Evolutionary conservation across 345 rosid species (phyloP), one percentile per base, ranked within the genome.

Genomic region (Dipteronia sinensis): DNA sequence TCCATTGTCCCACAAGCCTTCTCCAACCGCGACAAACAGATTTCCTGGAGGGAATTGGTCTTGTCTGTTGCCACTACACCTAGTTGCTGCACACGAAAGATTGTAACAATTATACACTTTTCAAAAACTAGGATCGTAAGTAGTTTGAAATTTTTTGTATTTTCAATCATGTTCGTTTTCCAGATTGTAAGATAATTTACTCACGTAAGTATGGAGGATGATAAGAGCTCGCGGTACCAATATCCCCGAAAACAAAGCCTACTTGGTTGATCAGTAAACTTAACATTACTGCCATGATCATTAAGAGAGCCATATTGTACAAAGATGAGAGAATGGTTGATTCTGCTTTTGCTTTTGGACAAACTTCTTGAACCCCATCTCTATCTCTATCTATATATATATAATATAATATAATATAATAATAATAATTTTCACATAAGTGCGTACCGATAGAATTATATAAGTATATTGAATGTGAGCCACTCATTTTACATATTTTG

Each of bases 1-100:
- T 1, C 83, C 79, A 0, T 81, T 83, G 49, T 83, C 86, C 86
- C 88, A 83, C 72, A 83, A 34, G 0, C 77, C 86, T 63, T 86
- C 82, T 12, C 85, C 78, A 23, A 79, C 83, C 0, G 85, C 79
- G 1, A 77, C 64, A 25, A 84, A 81, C 62, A 76, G 22, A 25
- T 77, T 77, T 6, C 85, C 82, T 1, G 72, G 76, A 1, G 82
- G 84, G 56, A 81, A 78, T 53, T 81, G 84, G 7, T 84, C 87
- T 76, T 76, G 76, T 7, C 76, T 44, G 72, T 78, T 58, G 13
- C 87, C 84, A 46, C 69, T 23, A 20, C 84, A 81, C 59, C 72
- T 20, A 8, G 84, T 84, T 42, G 87, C 84, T 81, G 70, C 65
- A 42, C 64, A 59, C 3, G 10, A 9, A 46, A 34, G 12, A 42